Conservation (phyloP, 1,139 yeast species). For the Saccharomyces hybrid region DNA sequence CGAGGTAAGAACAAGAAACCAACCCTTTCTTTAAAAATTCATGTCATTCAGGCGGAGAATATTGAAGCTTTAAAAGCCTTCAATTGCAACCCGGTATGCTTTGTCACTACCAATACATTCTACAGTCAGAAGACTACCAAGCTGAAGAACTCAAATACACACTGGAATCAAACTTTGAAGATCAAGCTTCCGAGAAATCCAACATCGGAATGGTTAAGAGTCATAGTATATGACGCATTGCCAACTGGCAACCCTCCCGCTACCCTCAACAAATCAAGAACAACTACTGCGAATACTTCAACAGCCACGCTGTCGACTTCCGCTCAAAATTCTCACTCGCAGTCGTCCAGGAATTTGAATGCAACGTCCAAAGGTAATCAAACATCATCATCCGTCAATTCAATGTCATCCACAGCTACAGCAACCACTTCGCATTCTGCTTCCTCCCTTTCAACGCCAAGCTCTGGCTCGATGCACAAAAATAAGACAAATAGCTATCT, state of each 20-base stretch:
- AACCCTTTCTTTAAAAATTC: slow-evolving; percentile 16
- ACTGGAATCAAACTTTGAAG: slow-evolving; percentile 25
- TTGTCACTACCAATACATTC: slow-evolving; percentile 24
- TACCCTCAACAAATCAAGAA: neutral
- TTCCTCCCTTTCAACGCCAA: neutral
- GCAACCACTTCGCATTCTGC: neutral
- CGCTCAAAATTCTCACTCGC: slow-evolving; percentile 1
- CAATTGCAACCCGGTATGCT: slow-evolving; percentile 27
- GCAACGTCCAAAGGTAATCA: neutral
- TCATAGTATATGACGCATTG: slow-evolving; percentile 26
- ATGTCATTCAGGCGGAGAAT: slow-evolving; percentile 20
- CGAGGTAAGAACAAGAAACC: slow-evolving; percentile 11
- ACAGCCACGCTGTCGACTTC: neutral
- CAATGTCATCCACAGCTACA: neutral
- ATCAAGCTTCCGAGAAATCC: slow-evolving; percentile 25
- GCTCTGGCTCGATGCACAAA: neutral
- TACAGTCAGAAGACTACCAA: slow-evolving; percentile 21
- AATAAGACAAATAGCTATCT: slow-evolving; percentile 11
- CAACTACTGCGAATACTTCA: neutral
- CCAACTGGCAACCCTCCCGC: neutral
- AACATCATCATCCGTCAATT: neutral
- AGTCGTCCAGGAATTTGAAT: neutral
- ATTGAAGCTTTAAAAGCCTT: slow-evolving; percentile 22
- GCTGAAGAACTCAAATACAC: slow-evolving; percentile 17
- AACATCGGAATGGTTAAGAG: slow-evolving; percentile 22